phyloP scores from a whole-genome alignment of 148 eudicot genomes.

The Spergularia bocconei region DNA sequence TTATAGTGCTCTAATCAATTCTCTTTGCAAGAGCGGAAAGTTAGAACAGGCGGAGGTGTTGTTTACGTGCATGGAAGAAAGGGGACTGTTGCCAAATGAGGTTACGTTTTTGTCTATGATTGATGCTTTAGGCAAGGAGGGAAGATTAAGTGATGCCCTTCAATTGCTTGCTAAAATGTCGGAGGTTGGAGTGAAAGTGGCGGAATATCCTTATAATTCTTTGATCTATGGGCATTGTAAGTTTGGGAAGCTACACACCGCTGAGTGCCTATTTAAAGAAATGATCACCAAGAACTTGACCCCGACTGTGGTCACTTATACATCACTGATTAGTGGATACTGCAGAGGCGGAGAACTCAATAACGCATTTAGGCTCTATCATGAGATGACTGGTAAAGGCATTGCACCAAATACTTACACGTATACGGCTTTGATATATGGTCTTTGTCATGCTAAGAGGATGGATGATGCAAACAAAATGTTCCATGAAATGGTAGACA shows the following conservation, averaged over 20 bases:
- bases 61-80: constrained; percentile 45
- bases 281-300: constrained; percentile 54
- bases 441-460: constrained; percentile 57
- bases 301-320: constrained; percentile 74
- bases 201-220: constrained; percentile 61
- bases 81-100: constrained; percentile 57
- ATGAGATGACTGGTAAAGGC: constrained; percentile 81
- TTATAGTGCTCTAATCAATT: constrained; percentile 62
- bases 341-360: constrained; percentile 48
- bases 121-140: constrained; percentile 55
- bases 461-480: constrained; percentile 59
- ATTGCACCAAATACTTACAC: constrained; percentile 69
- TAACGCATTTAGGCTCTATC: constrained; percentile 61
- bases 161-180: constrained; percentile 47
- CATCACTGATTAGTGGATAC: constrained; percentile 65
- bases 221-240: constrained; percentile 67
- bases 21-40: constrained; percentile 62
- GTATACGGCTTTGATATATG: constrained; percentile 61
- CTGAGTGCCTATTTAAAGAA: constrained; percentile 45
- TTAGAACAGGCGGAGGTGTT: constrained; percentile 53
- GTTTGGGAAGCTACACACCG: constrained; percentile 48
- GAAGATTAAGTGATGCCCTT: constrained; percentile 52
- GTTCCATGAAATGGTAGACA: constrained; percentile 54
- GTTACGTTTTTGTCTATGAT: constrained; percentile 62
- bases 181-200: constrained; percentile 40